Conservation (phyloP, 495 filamentous ascomycete genomes). For the Lasiosphaeria ovina region DNA sequence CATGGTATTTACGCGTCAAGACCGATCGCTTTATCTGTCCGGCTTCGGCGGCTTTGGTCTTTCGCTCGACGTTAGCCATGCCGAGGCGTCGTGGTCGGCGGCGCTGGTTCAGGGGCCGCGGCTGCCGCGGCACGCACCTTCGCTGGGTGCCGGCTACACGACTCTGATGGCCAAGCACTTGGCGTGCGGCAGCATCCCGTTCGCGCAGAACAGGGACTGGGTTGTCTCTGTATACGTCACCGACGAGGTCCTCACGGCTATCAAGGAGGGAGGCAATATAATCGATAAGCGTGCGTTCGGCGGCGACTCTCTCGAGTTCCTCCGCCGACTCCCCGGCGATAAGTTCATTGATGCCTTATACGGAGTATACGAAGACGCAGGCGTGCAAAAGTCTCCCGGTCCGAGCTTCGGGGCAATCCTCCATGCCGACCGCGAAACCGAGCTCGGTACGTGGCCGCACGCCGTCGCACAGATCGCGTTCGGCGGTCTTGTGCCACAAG, state of each 20-base stretch:
- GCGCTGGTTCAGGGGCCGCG: conserved; percentile 9
- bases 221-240: conserved; percentile 4
- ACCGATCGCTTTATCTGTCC: neutral
- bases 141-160: conserved; percentile 8
- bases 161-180: conserved; percentile 13
- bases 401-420: neutral
- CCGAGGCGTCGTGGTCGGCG: conserved; percentile 8
- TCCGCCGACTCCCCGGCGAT: conserved; percentile 5
- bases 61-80: conserved; percentile 8
- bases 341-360: conserved; percentile 9
- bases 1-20: neutral
- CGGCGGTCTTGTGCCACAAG: conserved; percentile 10
- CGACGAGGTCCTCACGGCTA: neutral
- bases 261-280: conserved; percentile 1
- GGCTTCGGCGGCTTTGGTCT: conserved; percentile 9
- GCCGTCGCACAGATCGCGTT: conserved; percentile 8
- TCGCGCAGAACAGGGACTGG: conserved; percentile 5
- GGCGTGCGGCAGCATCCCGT: conserved; percentile 9
- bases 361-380: neutral
- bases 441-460: conserved; percentile 1
- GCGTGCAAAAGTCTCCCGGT: neutral
- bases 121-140: conserved; percentile 8
- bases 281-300: neutral
- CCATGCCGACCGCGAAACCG: neutral
- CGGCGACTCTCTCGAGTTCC: conserved; percentile 3